Evolutionary conservation across 2,329 filamentous ascomycete species (phyloP).

Genomic region (Hypocrella siamensis): DNA sequence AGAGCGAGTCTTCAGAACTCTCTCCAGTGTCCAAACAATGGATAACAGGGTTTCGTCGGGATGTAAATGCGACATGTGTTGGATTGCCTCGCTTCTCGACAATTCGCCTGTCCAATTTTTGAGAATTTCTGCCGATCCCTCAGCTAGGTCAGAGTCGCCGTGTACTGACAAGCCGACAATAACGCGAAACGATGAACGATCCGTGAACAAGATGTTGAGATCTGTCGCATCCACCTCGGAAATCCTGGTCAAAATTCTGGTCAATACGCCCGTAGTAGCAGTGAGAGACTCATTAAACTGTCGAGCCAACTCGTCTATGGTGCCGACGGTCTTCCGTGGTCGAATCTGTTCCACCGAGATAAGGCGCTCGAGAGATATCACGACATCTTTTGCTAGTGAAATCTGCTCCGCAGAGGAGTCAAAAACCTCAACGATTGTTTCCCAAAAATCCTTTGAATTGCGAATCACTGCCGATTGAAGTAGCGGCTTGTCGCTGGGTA

Average conservation of each 20-base stretch:
- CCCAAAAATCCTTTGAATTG: slow-evolving; percentile 37
- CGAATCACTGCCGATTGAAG: slow-evolving; percentile 53
- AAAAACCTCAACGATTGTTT: slow-evolving; percentile 49
- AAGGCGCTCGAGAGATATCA: slow-evolving; percentile 55
- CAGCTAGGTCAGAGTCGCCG: slow-evolving; percentile 62
- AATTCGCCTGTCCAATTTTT: slow-evolving; percentile 64
- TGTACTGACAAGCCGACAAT: slow-evolving; percentile 71
- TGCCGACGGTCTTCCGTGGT: slow-evolving; percentile 29
- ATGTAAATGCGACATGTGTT: slow-evolving; percentile 23
- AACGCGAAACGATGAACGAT: slow-evolving; percentile 52
- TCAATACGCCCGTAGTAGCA: slow-evolving; percentile 41
- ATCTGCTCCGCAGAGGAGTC: slow-evolving; percentile 55
- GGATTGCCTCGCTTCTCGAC: slow-evolving; percentile 23
- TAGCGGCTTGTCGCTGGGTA: slow-evolving; percentile 41
- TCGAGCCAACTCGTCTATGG: slow-evolving; percentile 26
- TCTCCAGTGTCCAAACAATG: slow-evolving; percentile 26
- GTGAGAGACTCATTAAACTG: slow-evolving; percentile 63
- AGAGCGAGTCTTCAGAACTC: slow-evolving; percentile 16
- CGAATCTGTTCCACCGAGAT: slow-evolving; percentile 63
- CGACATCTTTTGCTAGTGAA: slow-evolving; percentile 57
- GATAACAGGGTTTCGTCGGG: slow-evolving; percentile 24
- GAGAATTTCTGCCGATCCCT: slow-evolving; percentile 66
- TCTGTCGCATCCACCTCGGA: slow-evolving; percentile 59
- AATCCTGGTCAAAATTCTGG: slow-evolving; percentile 61
- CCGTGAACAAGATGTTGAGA: slow-evolving; percentile 53